These are phyloP conservation scores for Erythrophleum fordii DNA, from an alignment of 306 rosid species.

Conservation along the genomic window DNA sequence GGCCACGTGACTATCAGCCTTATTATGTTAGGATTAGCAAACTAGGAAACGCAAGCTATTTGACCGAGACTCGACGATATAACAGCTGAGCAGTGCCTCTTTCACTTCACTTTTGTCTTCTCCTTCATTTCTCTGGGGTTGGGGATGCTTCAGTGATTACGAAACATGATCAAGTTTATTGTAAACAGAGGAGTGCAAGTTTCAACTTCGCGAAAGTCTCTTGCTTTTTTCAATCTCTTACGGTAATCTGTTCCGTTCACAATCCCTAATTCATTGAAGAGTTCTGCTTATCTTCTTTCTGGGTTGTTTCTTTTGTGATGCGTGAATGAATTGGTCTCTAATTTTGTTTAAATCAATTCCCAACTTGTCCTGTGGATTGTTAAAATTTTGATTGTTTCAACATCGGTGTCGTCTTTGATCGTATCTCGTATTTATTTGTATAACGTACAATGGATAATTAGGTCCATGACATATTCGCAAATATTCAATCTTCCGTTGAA, in stretches of 20 bases:
- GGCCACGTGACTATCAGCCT: neutral
- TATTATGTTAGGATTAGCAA: neutral
- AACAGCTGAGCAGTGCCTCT: neutral
- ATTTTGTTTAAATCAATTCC: neutral
- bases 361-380: neutral
- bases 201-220: conserved; percentile 37
- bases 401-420: conserved; percentile 2
- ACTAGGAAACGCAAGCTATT: neutral
- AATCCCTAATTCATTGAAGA: neutral
- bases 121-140: neutral
- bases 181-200: conserved; percentile 39
- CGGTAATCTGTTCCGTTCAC: conserved; percentile 43
- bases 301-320: neutral
- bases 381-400: conserved; percentile 16
- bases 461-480: neutral
- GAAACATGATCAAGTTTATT: conserved; percentile 49
- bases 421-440: neutral
- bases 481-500: neutral
- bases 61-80: neutral
- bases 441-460: neutral
- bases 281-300: neutral
- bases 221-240: conserved; percentile 39
- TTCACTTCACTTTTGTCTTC: neutral
- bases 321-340: neutral
- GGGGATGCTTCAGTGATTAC: neutral